A percentile compares a stretch with the other conserved stretches of the same genome.
Evolutionary conservation across 169 alveolate species (phyloP).

Genomic region (Plasmodium adleri): DNA sequence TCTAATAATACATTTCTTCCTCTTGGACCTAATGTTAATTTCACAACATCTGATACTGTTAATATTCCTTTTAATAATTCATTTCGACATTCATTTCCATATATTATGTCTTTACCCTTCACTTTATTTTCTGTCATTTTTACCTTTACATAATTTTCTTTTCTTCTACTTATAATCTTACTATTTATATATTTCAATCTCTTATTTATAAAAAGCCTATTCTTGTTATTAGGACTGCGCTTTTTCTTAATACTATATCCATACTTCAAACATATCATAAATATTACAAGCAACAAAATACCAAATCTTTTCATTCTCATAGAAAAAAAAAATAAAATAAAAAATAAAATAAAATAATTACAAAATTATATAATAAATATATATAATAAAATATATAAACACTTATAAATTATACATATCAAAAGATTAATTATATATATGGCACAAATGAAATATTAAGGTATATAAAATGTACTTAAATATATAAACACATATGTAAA

Average conservation of each 20-base stretch:
- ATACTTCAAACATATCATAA: conserved; percentile 6
- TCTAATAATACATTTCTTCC: conserved; percentile 92
- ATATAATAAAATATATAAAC: too few relatives aligned
- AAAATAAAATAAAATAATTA: background rate
- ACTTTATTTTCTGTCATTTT: conserved; percentile 68
- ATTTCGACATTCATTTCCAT: conserved; percentile 89
- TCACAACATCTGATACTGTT: conserved; percentile 89
- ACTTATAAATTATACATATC: too few relatives aligned
- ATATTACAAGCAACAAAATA: conserved; percentile 6
- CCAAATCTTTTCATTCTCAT: conserved; percentile 1
- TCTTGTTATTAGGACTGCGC: conserved; percentile 3
- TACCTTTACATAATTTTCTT: conserved; percentile 58
- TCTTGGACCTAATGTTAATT: conserved; percentile 92
- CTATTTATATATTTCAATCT: conserved; percentile 52
- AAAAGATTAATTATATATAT: too few relatives aligned
- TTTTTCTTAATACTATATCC: conserved; percentile 16
- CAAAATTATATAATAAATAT: too few relatives aligned
- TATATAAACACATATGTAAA: too few relatives aligned
- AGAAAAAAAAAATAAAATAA: background rate
- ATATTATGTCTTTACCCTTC: conserved; percentile 82
- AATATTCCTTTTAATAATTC: conserved; percentile 86
- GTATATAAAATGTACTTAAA: too few relatives aligned
- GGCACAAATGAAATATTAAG: too few relatives aligned
- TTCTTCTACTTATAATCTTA: conserved; percentile 61
- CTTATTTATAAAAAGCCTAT: conserved; percentile 18